These are phyloP conservation scores for Hypholoma fasciculare DNA, from an alignment of 768 basidiomycete species.

Conservation along the genomic window DNA sequence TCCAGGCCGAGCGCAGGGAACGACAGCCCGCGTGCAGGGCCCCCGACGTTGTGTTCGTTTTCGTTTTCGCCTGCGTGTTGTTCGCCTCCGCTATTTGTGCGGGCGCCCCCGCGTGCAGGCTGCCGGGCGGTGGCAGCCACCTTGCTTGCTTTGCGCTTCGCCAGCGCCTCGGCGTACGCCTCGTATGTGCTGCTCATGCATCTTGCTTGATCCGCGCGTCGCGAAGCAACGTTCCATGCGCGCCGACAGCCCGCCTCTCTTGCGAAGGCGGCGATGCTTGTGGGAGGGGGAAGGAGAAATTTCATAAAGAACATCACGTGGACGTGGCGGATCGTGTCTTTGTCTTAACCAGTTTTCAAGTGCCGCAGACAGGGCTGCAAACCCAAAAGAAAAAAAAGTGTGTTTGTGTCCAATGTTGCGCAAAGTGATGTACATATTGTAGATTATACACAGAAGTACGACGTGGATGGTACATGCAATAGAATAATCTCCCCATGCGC, in stretches of 20 bases:
- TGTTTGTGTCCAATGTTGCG: no score
- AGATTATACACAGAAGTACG: no score
- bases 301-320: slow-evolving; percentile 25
- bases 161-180: slow-evolving; percentile 9
- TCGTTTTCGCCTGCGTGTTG: neutral
- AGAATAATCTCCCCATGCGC: no score
- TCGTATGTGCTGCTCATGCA: slow-evolving; percentile 15
- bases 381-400: no score
- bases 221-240: neutral
- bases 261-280: slow-evolving; percentile 7
- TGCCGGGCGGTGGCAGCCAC: neutral
- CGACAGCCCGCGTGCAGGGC: neutral
- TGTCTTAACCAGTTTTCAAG: neutral
- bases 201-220: neutral
- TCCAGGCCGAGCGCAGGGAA: slow-evolving; percentile 46
- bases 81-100: neutral
- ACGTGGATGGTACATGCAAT: no score
- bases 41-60: neutral
- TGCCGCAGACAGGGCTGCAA: no score
- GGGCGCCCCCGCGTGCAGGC: neutral
- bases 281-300: slow-evolving; percentile 19
- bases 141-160: slow-evolving; percentile 1
- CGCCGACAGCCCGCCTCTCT: slow-evolving; percentile 1
- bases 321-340: neutral
- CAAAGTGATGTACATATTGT: no score